phyloP scores from a whole-genome alignment of 2,329 filamentous ascomycete species.

The Cladosporium austrohemisphaericum region DNA sequence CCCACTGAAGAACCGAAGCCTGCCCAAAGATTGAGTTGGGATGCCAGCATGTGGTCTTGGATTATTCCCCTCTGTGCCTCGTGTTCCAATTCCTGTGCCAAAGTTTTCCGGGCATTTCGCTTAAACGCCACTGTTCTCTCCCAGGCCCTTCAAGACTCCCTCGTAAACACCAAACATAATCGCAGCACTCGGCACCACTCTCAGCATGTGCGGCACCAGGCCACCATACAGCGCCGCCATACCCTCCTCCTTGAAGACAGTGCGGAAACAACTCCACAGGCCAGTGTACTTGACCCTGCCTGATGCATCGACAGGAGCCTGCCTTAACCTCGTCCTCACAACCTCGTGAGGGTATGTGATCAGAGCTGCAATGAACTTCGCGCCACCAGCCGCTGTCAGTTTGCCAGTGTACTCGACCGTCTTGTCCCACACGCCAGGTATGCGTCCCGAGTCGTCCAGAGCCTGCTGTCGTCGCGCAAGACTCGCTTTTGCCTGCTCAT shows the following conservation, averaged over 20 bases:
- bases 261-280: conserved; percentile 79
- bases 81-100: not conserved
- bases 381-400: conserved; percentile 71
- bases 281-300: conserved; percentile 77
- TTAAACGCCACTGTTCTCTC: conserved; percentile 42
- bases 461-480: conserved; percentile 62
- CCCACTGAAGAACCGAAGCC: too few species aligned
- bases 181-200: conserved; percentile 85
- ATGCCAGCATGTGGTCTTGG: too few species aligned
- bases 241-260: conserved; percentile 85
- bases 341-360: conserved; percentile 92
- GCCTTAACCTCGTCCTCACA: conserved; percentile 76
- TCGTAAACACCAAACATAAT: conserved; percentile 93
- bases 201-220: conserved; percentile 83
- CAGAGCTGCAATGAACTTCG: conserved; percentile 80
- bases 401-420: conserved; percentile 76
- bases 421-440: conserved; percentile 68
- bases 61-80: not conserved
- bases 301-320: conserved; percentile 61
- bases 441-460: conserved; percentile 53
- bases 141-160: conserved; percentile 46
- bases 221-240: conserved; percentile 83
- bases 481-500: conserved; percentile 84
- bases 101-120: too few species aligned
- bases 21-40: too few species aligned